These are phyloP conservation scores for Xylariomycetidae sp. DNA, from an alignment of 2,329 filamentous ascomycete species.

Conservation along the genomic window DNA sequence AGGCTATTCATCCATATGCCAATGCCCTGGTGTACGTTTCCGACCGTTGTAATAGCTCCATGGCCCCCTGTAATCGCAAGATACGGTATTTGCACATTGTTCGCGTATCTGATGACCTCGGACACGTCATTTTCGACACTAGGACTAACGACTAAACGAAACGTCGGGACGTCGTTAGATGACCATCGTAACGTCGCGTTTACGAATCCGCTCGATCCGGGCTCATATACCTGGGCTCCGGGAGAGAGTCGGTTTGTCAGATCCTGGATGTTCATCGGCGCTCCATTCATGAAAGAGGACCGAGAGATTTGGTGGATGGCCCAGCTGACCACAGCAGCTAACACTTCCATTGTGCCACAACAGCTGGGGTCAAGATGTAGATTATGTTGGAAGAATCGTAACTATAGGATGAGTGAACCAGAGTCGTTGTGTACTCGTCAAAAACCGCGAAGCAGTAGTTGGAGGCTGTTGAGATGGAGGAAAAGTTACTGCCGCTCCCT, in stretches of 20 bases:
- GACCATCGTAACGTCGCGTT: neutral
- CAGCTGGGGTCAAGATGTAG: neutral
- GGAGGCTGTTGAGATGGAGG: too few relatives aligned
- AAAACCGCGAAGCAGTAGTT: too few relatives aligned
- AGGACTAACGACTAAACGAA: neutral
- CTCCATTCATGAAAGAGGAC: neutral
- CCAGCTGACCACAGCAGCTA: neutral
- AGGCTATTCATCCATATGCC: constrained; percentile 34
- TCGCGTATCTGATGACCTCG: constrained; percentile 33
- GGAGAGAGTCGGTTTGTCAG: neutral
- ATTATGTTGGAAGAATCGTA: too few relatives aligned
- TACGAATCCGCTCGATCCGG: neutral
- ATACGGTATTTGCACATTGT: constrained; percentile 30
- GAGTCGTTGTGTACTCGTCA: too few relatives aligned
- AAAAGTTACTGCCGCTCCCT: too few relatives aligned
- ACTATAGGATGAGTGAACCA: too few relatives aligned
- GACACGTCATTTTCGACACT: constrained; percentile 16
- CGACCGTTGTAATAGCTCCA: constrained; percentile 32
- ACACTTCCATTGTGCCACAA: neutral
- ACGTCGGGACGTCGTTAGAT: neutral
- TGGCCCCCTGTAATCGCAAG: constrained; percentile 35
- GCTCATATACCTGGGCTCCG: neutral
- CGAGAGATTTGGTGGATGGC: neutral
- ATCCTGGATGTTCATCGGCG: neutral
- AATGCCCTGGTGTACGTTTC: constrained; percentile 34